These are phyloP conservation scores for Neonectria magnoliae DNA, from an alignment of 2,329 filamentous ascomycete genomes.

Conservation along the genomic window DNA sequence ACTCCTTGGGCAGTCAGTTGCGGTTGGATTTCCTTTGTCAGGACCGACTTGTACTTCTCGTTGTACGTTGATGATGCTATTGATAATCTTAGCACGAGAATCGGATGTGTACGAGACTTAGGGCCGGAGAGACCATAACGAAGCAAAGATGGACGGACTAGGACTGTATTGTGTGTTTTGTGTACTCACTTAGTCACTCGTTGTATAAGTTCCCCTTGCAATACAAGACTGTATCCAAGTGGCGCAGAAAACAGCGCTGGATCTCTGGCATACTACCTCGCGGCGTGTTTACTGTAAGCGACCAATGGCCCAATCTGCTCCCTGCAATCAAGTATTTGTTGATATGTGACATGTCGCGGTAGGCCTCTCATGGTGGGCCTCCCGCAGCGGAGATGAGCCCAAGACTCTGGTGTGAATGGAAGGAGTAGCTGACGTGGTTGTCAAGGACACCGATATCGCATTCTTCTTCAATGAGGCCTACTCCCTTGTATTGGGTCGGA, in stretches of 20 bases:
- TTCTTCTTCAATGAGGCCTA: too few relatives aligned
- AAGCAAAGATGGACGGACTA: too few relatives aligned
- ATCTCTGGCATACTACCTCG: neutral
- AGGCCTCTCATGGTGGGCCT: neutral
- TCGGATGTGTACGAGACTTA: neutral
- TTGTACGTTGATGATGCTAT: neutral
- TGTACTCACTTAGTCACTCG: neutral
- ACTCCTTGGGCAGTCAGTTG: neutral
- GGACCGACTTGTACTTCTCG: neutral
- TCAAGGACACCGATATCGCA: neutral
- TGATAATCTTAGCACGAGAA: neutral
- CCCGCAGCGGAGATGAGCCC: neutral
- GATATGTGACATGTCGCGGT: neutral
- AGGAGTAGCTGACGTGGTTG: neutral
- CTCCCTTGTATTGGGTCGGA: too few relatives aligned
- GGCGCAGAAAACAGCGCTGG: neutral
- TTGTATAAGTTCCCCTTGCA: neutral
- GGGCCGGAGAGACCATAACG: neutral
- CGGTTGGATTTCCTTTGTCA: neutral
- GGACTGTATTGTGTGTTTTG: neutral
- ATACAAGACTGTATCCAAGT: neutral
- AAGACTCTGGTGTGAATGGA: neutral
- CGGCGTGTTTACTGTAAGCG: neutral
- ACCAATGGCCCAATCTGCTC: neutral
- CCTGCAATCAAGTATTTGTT: neutral